These are phyloP conservation scores for Tripidium arundinaceum DNA, from an alignment of 202 grass and related monocot genomes.

Conservation along the genomic window DNA sequence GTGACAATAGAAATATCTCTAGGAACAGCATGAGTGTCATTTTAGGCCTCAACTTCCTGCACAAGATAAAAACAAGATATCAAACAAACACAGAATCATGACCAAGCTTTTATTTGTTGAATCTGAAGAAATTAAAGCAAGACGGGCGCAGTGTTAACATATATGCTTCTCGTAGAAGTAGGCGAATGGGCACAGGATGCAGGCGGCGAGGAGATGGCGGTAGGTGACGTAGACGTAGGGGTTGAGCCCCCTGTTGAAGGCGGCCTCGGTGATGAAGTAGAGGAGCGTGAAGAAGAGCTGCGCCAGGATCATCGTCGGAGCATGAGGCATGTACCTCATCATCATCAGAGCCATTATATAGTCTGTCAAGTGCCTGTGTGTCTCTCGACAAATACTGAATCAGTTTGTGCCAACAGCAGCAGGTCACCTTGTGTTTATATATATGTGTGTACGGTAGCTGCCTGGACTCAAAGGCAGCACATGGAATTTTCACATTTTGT, in stretches of 20 bases:
- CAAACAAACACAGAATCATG: background rate
- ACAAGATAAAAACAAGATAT: background rate
- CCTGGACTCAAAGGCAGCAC: background rate
- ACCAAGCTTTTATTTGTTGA: no score
- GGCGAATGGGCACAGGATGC: slow-evolving; percentile 55
- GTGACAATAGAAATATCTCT: slow-evolving; percentile 63
- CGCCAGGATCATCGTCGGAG: slow-evolving; percentile 63
- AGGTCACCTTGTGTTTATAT: background rate
- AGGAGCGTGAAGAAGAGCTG: slow-evolving; percentile 78
- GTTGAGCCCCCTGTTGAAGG: slow-evolving; percentile 65
- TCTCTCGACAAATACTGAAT: background rate
- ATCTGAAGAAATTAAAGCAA: no score
- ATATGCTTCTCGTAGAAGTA: slow-evolving; percentile 74
- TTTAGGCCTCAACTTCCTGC: slow-evolving; percentile 58
- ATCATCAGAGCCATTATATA: slow-evolving; percentile 5
- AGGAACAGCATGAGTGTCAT: slow-evolving; percentile 71
- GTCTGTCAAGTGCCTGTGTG: background rate
- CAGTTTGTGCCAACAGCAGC: background rate
- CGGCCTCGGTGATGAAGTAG: slow-evolving; percentile 84
- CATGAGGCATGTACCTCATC: slow-evolving; percentile 50
- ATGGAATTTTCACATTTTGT: background rate
- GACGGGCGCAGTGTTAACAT: no score
- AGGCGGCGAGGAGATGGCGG: slow-evolving; percentile 46
- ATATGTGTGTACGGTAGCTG: no score
- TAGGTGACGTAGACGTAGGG: slow-evolving; percentile 78